Percentiles rank a stretch among this genome's conserved stretches.
Conservation (phyloP, 116 monocot genomes). For the Phalaenopsis hybrid region DNA sequence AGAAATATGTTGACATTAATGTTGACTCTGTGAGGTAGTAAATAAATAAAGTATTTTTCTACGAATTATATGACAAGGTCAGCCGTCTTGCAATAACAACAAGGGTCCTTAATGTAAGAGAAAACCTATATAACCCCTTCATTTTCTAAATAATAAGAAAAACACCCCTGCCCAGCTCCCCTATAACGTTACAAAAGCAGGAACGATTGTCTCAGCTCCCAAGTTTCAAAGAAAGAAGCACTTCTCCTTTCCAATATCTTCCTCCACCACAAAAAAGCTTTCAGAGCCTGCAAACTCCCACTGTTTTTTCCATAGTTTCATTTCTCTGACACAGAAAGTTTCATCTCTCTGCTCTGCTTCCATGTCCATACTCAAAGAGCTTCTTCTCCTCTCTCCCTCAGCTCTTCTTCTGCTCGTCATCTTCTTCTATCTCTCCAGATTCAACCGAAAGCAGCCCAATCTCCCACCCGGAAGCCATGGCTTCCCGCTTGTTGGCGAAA, state of each 20-base stretch:
- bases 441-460: slow-evolving; percentile 19
- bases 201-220: background rate
- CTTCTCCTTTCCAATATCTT: background rate
- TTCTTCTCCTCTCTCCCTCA: slow-evolving; percentile 24
- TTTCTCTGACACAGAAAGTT: background rate
- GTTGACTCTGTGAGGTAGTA: background rate
- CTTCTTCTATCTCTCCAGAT: slow-evolving; percentile 18
- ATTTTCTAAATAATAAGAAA: background rate
- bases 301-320: background rate
- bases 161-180: background rate
- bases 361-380: slow-evolving; percentile 14
- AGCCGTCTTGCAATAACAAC: too few relatives aligned
- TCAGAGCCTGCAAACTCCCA: background rate
- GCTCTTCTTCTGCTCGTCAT: slow-evolving; percentile 26
- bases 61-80: background rate
- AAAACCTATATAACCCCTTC: background rate
- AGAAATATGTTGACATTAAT: background rate
- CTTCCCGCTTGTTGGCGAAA: slow-evolving; percentile 61
- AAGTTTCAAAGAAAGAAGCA: slow-evolving; percentile 2
- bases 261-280: background rate
- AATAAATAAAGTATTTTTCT: background rate
- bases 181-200: background rate
- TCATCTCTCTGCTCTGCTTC: background rate
- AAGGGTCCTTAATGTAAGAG: too few relatives aligned
- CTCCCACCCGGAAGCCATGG: slow-evolving; percentile 51